Base-by-base conservation (phyloP, 2,329 filamentous ascomycete genomes). In the Teratosphaeria destructans region DNA sequence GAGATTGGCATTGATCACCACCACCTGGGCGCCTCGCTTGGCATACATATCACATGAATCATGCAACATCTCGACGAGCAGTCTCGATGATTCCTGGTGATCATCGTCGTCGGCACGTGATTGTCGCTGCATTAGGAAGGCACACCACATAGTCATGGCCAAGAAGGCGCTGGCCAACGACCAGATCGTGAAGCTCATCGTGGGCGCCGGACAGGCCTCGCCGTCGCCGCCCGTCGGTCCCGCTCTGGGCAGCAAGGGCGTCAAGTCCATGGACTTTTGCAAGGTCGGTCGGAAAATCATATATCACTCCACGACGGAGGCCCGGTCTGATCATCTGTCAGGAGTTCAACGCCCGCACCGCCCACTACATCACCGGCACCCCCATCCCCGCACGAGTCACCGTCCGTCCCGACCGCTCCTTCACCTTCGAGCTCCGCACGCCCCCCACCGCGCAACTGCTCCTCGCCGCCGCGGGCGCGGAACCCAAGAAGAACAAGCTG, bases 261-360 rank as follows among this genome's bases (percentile, higher is more conserved):
- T 99, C 63, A 99, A 99, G 81, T 95, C 89, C 60, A 99, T 99
- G 87, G 94, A 99, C 77, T 99, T 97, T 75, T 97, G 94, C 85
- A 97, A 97, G 83, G 93, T 95, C 43, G 27, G 49, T 56, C 14
- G 35, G 26, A 54, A 10, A 23, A 23, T 23, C 23, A 23, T 23
- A 23, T 23, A n/a, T 7, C 34, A n/a, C 19, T 7, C 27, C n/a
- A 5, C 1, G 8, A 52, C 5, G 5, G 2, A 19, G 5, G 37
- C 43, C n/a, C 12, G 1, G 32, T 29, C 57, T 58, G n/a, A 55
- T 55, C 16, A 8, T 16, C n/a, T 29, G 26, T 49, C 67, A 97
- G 93, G 94, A 97, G 77, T 97, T 97, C 83, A 97, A 97, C 74
- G 93, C 93, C 37, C 82, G 92, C 69, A 99, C 94, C 57, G 85